Conservation (phyloP, 1,284 basidiomycete species). For the Malassezia dermatis region DNA sequence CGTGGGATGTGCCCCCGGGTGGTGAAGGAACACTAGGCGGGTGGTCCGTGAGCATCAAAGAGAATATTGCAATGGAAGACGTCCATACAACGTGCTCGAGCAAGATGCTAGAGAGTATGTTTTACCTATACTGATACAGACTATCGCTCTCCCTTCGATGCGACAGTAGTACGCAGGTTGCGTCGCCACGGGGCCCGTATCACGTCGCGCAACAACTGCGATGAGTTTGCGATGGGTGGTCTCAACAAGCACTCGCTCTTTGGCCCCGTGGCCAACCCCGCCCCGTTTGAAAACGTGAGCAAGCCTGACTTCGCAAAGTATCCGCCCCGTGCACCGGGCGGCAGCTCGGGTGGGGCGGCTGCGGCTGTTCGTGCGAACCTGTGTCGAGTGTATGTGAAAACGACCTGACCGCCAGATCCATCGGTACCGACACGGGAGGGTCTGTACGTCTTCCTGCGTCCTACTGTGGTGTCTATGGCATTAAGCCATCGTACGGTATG, state of each 20-base stretch:
- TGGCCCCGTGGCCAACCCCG: conserved; percentile 37
- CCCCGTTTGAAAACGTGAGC: not conserved
- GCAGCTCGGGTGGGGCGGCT: conserved; percentile 46
- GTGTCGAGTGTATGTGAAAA: conserved; percentile 23
- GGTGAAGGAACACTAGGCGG: conserved; percentile 19
- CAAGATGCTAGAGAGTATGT: conserved; percentile 26
- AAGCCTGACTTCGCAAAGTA: not conserved
- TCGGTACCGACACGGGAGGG: conserved; percentile 91
- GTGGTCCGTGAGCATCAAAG: conserved; percentile 39
- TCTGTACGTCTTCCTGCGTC: conserved; percentile 83
- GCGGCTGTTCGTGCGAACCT: conserved; percentile 33
- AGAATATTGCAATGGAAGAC: conserved; percentile 32
- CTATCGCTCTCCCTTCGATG: conserved; percentile 72
- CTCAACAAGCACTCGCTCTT: conserved; percentile 30
- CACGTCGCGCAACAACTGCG: conserved; percentile 83
- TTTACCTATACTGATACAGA: not conserved
- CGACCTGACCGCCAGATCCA: conserved; percentile 50
- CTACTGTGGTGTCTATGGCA: conserved; percentile 80
- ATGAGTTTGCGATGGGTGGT: conserved; percentile 92
- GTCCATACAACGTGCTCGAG: conserved; percentile 31
- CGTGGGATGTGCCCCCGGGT: not conserved
- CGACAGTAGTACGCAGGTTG: conserved; percentile 67
- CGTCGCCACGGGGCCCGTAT: conserved; percentile 61
- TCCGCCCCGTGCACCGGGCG: conserved; percentile 47
- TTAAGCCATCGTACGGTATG: conserved; percentile 90